These are phyloP conservation scores for Pilatotrama ljubarskyi DNA, from an alignment of 768 basidiomycete genomes.

Conservation along the genomic window DNA sequence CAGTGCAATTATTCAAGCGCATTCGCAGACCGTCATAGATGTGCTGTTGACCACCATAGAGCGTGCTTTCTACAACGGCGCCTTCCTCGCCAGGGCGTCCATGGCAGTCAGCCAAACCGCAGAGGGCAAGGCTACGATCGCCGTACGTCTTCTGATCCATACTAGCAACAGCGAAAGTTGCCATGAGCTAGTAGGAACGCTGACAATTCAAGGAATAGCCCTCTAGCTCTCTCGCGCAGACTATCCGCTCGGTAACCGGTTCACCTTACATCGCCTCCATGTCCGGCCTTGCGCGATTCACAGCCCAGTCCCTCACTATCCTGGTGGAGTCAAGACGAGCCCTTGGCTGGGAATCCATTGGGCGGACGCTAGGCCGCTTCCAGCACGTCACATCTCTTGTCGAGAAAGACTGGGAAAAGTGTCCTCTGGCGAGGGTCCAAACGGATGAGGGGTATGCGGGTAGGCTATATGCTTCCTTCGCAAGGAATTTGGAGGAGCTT, in stretches of 20 bases:
- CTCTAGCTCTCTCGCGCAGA: slow-evolving; percentile 12
- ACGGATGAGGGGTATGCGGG: slow-evolving; percentile 33
- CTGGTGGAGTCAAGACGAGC: slow-evolving; percentile 27
- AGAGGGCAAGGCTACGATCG: slow-evolving; percentile 17
- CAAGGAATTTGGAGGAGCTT: no score
- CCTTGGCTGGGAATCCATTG: slow-evolving; percentile 30
- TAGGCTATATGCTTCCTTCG: slow-evolving; percentile 7
- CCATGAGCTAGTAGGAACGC: not conserved
- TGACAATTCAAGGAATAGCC: not conserved
- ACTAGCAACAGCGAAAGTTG: no score
- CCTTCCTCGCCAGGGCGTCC: slow-evolving; percentile 43
- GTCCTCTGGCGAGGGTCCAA: slow-evolving; percentile 27
- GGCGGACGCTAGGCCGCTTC: slow-evolving; percentile 20
- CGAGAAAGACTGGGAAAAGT: slow-evolving; percentile 32
- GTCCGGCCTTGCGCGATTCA: slow-evolving; percentile 26
- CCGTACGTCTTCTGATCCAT: slow-evolving; percentile 17
- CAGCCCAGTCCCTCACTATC: slow-evolving; percentile 26
- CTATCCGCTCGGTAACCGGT: slow-evolving; percentile 19
- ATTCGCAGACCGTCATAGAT: slow-evolving; percentile 37
- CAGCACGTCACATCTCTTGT: slow-evolving; percentile 24
- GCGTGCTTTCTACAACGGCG: slow-evolving; percentile 56
- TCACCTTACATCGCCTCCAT: slow-evolving; percentile 29
- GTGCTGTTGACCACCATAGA: slow-evolving; percentile 45
- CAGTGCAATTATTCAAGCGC: not conserved
- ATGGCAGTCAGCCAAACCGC: slow-evolving; percentile 26